Evolutionary conservation across 2,329 filamentous ascomycete genomes (phyloP).

Genomic region (Alternaria triticimaculans): DNA sequence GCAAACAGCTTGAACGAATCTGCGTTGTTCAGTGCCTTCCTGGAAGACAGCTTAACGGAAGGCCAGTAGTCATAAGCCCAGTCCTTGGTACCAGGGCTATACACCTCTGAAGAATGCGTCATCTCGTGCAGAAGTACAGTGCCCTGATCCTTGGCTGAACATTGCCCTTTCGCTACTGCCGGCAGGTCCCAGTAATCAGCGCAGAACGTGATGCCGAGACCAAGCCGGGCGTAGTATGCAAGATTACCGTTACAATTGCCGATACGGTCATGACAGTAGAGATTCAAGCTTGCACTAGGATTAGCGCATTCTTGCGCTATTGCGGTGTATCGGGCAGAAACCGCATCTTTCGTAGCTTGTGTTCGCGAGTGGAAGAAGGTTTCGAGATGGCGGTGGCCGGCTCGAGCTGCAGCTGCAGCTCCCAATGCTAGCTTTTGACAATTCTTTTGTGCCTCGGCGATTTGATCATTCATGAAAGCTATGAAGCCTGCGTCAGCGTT

Average conservation of each 20-base stretch:
- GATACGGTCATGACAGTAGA: neutral
- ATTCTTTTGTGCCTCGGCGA: slow-evolving; percentile 61
- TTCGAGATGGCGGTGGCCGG: slow-evolving; percentile 56
- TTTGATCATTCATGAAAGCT: slow-evolving; percentile 53
- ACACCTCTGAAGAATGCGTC: slow-evolving; percentile 66
- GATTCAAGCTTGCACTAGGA: neutral
- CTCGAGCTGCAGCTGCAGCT: slow-evolving; percentile 57
- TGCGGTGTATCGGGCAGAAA: neutral
- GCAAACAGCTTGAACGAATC: slow-evolving; percentile 66
- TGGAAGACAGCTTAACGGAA: slow-evolving; percentile 53
- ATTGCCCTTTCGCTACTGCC: slow-evolving; percentile 38
- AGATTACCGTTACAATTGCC: neutral
- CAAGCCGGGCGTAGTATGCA: neutral
- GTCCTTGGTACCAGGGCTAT: slow-evolving; percentile 63
- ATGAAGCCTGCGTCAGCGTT: slow-evolving; percentile 62
- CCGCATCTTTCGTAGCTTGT: neutral
- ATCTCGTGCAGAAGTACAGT: slow-evolving; percentile 71
- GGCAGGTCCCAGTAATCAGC: neutral
- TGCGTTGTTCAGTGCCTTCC: slow-evolving; percentile 67
- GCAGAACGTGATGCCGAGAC: neutral
- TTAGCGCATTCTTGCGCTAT: neutral
- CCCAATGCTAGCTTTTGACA: slow-evolving; percentile 61
- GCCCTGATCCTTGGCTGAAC: slow-evolving; percentile 70
- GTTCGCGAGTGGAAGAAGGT: slow-evolving; percentile 67
- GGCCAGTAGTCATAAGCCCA: slow-evolving; percentile 63